These are phyloP conservation scores for Termitomyces sp. DNA, from an alignment of 768 basidiomycete species.

Conservation along the genomic window DNA sequence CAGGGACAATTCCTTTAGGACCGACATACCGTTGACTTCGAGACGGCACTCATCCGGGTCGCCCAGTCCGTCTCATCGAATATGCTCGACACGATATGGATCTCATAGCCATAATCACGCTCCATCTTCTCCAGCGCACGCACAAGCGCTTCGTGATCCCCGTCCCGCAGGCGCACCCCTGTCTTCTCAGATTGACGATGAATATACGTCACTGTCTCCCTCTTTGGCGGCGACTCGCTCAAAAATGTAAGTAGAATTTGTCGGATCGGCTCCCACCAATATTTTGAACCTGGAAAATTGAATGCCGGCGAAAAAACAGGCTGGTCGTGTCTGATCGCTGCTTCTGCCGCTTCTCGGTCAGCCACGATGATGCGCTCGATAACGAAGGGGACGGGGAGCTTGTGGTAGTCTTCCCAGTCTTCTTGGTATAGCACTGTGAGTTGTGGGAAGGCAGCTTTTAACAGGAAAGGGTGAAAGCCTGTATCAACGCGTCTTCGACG, in stretches of 20 bases:
- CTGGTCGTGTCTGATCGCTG: constrained; percentile 20
- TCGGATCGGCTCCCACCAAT: constrained; percentile 70
- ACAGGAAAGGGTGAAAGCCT: constrained; percentile 68
- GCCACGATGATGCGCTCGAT: constrained; percentile 73
- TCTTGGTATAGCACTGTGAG: constrained; percentile 60
- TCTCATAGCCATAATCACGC: constrained; percentile 46
- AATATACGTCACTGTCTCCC: constrained; percentile 61
- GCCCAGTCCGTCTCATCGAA: constrained; percentile 49
- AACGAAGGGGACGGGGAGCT: constrained; percentile 64
- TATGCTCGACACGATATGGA: constrained; percentile 46
- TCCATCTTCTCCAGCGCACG: constrained; percentile 48
- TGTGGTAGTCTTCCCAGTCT: constrained; percentile 75
- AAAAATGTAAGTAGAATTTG: constrained; percentile 38
- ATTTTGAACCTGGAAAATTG: constrained; percentile 35
- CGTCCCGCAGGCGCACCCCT: constrained; percentile 43
- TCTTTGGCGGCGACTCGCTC: constrained; percentile 21
- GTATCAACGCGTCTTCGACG: constrained; percentile 45
- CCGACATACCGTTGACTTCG: constrained; percentile 58
- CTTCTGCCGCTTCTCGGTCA: constrained; percentile 63
- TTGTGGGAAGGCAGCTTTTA: constrained; percentile 69
- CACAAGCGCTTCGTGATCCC: constrained; percentile 59
- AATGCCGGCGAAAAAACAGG: constrained; percentile 40
- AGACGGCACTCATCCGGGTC: constrained; percentile 58
- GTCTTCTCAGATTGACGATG: constrained; percentile 49
- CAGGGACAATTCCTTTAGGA: neutral